A percentile compares a stretch with the other conserved stretches of the same genome.
Conservation (phyloP, 1,284 basidiomycete genomes). For the Malassezia furfur region DNA sequence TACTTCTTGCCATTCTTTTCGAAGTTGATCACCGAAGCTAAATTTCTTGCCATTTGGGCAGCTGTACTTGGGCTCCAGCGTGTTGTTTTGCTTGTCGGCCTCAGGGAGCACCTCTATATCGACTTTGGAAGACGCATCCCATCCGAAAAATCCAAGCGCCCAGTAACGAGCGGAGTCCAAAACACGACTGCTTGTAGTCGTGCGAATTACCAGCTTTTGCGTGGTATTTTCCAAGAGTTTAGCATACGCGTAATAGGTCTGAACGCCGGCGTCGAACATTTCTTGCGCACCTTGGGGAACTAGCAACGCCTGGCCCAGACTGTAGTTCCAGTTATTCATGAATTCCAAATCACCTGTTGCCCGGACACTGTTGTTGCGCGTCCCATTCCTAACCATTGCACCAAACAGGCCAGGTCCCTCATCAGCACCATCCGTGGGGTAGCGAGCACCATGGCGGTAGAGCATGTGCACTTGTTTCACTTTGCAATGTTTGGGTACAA, state of each 20-base stretch:
- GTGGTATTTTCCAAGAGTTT: constrained; percentile 24
- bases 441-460: constrained; percentile 40
- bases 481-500: constrained; percentile 18
- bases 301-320: constrained; percentile 58
- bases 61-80: constrained; percentile 64
- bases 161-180: constrained; percentile 74
- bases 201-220: constrained; percentile 35
- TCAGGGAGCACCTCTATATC: constrained; percentile 40
- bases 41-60: constrained; percentile 54
- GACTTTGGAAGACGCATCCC: constrained; percentile 26
- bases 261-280: constrained; percentile 43
- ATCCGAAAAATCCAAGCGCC: constrained; percentile 31
- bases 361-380: constrained; percentile 8
- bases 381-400: neutral
- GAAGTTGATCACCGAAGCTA: constrained; percentile 48
- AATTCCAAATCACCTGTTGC: constrained; percentile 60
- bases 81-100: constrained; percentile 56
- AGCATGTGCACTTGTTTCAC: constrained; percentile 38
- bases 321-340: constrained; percentile 59
- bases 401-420: constrained; percentile 1
- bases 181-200: constrained; percentile 57
- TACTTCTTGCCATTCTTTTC: constrained; percentile 45
- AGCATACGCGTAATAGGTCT: constrained; percentile 42
- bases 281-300: constrained; percentile 75
- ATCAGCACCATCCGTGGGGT: constrained; percentile 20